Conservation (phyloP, 345 rosid species). For the Mallotus nudiflorus region DNA sequence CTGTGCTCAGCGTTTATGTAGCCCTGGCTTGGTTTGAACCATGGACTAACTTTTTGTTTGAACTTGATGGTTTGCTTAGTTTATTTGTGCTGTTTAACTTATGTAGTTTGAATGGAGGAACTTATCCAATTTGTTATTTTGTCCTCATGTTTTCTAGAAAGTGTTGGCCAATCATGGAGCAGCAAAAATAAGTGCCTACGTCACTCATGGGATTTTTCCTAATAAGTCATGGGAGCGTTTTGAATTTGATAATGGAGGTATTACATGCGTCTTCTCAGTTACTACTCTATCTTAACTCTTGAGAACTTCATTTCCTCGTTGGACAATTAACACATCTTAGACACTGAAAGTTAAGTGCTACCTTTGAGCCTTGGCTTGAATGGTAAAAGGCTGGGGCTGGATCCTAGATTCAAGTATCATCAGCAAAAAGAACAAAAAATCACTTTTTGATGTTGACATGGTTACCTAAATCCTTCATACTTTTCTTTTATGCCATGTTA, state of each 20-base stretch:
- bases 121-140: background rate
- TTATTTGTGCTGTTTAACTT: background rate
- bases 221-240: conserved; percentile 88
- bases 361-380: too few relatives aligned
- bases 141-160: conserved; percentile 49
- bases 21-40: too few relatives aligned
- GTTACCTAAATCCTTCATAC: too few relatives aligned
- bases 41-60: background rate
- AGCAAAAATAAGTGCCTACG: conserved; percentile 83
- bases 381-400: too few relatives aligned
- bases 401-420: too few relatives aligned
- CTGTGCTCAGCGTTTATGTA: too few relatives aligned
- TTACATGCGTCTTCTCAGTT: conserved; percentile 4
- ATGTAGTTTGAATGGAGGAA: background rate
- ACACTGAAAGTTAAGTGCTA: too few relatives aligned
- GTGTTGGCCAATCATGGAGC: conserved; percentile 94
- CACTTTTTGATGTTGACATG: too few relatives aligned
- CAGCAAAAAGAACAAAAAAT: too few relatives aligned
- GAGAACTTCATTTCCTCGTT: background rate
- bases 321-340: background rate
- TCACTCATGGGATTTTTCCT: conserved; percentile 96
- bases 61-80: background rate
- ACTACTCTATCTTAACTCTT: background rate
- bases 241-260: conserved; percentile 81
- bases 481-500: too few relatives aligned